Percentiles rank a stretch among this genome's conserved stretches.
Evolutionary conservation across 495 filamentous ascomycete genomes (phyloP).

Genomic region (Cercophora scortea): DNA sequence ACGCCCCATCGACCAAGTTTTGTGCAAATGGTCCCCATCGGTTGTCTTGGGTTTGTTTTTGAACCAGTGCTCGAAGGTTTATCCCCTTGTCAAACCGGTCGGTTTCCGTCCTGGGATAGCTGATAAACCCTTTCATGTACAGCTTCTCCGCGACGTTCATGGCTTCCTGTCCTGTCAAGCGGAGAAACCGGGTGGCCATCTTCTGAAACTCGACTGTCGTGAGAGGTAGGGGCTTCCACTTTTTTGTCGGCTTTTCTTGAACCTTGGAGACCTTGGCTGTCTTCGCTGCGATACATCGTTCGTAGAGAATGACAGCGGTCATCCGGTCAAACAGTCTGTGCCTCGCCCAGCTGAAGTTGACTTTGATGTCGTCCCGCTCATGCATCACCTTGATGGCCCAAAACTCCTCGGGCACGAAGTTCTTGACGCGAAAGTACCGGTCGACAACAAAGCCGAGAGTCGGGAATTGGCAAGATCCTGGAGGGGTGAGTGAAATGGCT

Average conservation of each 20-base stretch:
- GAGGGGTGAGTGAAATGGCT: neutral
- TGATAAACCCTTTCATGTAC: constrained; percentile 92
- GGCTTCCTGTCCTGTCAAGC: constrained; percentile 75
- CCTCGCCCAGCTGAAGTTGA: constrained; percentile 79
- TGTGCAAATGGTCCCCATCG: constrained; percentile 81
- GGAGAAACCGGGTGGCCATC: constrained; percentile 78
- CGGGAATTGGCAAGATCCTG: constrained; percentile 94
- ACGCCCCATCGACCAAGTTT: constrained; percentile 67
- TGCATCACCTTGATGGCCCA: constrained; percentile 87
- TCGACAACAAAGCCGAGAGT: constrained; percentile 96
- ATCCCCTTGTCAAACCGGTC: constrained; percentile 92
- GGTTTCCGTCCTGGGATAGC: constrained; percentile 94
- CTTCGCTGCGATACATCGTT: constrained; percentile 72
- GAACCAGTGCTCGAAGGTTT: constrained; percentile 69
- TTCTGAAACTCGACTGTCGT: constrained; percentile 99
- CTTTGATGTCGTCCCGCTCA: constrained; percentile 65
- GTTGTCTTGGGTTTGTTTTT: constrained; percentile 71
- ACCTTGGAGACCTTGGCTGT: constrained; percentile 74
- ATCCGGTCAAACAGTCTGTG: constrained; percentile 82
- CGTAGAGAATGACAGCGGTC: constrained; percentile 72
- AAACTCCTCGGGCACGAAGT: constrained; percentile 87
- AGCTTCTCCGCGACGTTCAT: constrained; percentile 88
- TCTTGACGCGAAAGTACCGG: constrained; percentile 82
- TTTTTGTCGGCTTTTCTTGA: constrained; percentile 82
- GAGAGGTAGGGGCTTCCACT: constrained; percentile 87